phyloP scores from a whole-genome alignment of 225 moss, liverwort and hornwort genomes.

The Physcomitrium patens region DNA sequence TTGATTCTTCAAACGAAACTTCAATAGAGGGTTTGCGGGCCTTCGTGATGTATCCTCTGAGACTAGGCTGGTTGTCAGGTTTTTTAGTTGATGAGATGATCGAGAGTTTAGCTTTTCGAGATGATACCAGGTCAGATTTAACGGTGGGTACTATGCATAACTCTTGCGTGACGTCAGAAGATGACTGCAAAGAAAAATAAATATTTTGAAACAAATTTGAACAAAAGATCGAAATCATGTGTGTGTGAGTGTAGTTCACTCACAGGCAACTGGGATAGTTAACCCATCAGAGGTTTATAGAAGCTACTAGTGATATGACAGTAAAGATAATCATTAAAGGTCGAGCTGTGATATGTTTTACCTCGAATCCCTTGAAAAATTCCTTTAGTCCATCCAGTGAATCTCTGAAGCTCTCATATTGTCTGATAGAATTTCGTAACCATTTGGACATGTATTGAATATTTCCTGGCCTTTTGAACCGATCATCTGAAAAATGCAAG shows the following conservation, averaged over 20 bases:
- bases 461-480: conserved; percentile 59
- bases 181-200: conserved; percentile 14
- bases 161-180: conserved; percentile 26
- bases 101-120: conserved; percentile 33
- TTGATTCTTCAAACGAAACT: conserved; percentile 16
- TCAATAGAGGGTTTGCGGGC: neutral
- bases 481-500: conserved; percentile 58
- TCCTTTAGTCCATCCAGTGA: conserved; percentile 57
- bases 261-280: neutral
- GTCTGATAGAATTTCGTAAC: conserved; percentile 69
- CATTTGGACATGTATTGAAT: conserved; percentile 83
- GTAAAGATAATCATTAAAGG: neutral
- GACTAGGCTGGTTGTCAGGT: conserved; percentile 30
- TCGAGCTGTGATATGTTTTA: conserved; percentile 14
- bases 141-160: conserved; percentile 29
- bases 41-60: conserved; percentile 31
- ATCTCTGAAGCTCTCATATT: conserved; percentile 54
- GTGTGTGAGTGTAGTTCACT: too few species aligned
- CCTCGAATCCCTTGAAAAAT: conserved; percentile 68
- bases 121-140: conserved; percentile 36
- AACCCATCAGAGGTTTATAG: neutral
- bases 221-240: neutral
- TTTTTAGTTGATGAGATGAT: conserved; percentile 29
- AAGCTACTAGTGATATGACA: neutral
- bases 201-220: neutral